Percentiles rank a stretch among this genome's conserved stretches.
Conservation (phyloP, 768 basidiomycete genomes). For the Gelatoporia subvermispora region DNA sequence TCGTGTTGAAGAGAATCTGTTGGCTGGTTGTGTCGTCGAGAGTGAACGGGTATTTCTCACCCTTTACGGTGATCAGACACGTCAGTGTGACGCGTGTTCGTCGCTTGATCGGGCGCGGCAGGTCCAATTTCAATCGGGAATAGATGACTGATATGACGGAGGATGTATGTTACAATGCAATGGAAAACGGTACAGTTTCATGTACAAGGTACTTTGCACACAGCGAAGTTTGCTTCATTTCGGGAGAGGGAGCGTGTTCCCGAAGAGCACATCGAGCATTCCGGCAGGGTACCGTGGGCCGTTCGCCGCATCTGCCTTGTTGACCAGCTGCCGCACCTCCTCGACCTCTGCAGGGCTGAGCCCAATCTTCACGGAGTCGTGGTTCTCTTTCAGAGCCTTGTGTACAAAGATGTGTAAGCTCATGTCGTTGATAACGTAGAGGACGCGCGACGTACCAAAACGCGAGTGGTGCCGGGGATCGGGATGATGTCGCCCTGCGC, state of each 20-base stretch:
- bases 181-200: too few species aligned
- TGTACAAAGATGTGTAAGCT: background rate
- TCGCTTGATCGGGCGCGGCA: too few species aligned
- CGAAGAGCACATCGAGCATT: conserved; percentile 5
- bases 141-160: too few species aligned
- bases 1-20: too few species aligned
- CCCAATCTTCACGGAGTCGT: conserved; percentile 4
- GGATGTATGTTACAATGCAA: too few species aligned
- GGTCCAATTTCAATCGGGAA: too few species aligned
- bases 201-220: too few species aligned
- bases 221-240: too few species aligned
- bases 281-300: conserved; percentile 10
- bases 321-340: conserved; percentile 9
- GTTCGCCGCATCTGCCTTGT: conserved; percentile 3
- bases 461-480: background rate
- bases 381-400: conserved; percentile 7
- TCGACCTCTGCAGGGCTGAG: conserved; percentile 10
- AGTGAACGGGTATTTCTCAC: too few species aligned
- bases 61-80: too few species aligned
- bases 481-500: conserved; percentile 17
- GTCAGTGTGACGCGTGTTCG: too few species aligned
- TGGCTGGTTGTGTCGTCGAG: too few species aligned
- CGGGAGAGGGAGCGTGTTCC: conserved; percentile 10
- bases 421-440: background rate
- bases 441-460: background rate